Base-by-base conservation (phyloP, 1,284 basidiomycete species). In the Prillingera fragicola region DNA sequence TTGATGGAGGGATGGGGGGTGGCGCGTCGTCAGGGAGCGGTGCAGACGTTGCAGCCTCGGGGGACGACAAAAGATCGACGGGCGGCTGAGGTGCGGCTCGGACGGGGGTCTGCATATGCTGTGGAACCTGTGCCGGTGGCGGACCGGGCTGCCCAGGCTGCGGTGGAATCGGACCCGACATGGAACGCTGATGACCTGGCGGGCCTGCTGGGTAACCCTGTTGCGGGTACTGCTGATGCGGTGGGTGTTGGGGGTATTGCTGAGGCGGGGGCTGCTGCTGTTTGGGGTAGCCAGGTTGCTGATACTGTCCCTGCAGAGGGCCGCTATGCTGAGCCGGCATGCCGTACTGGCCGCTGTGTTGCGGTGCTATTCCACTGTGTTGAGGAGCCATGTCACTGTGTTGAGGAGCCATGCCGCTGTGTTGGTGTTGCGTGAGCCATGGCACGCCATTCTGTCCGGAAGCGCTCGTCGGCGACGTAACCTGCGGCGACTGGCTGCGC, bases 1-100 rank as follows among this genome's bases (percentile, higher is more conserved):
- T 95, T 29, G 59, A 57, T 0, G 87, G 87, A 13, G 94, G 91
- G 29, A 86, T 78, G 15, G 87, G 87, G 33, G 87, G 85, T 27
- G 78, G 78, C 18, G 70, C 63, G 14, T 70, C 70, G 45, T 41
- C 43, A 21, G 60, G 42, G 50, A 63, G 50, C n/a, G n/a, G n/a
- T 65, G 61, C 49, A 66, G 72, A 4, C 62, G 71, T 50, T 33
- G 50, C 35, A 41, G 45, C 37, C 41, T 62, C 57, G 8, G 59
- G 58, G 0, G 66, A 65, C 2, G 60, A 63, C 45, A 19, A 65
- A 31, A 45, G 45, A 32, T 50, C 45, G 17, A 38, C 33, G 8
- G 22, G 6, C 8, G 28, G 18, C 17, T 28, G 27, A 12, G 31
- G 17, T 13, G 27, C 31, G 15, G 22, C 12, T 15, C 15, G 13